Base-by-base conservation (phyloP, 495 filamentous ascomycete genomes). In the Xylaria grammica region DNA sequence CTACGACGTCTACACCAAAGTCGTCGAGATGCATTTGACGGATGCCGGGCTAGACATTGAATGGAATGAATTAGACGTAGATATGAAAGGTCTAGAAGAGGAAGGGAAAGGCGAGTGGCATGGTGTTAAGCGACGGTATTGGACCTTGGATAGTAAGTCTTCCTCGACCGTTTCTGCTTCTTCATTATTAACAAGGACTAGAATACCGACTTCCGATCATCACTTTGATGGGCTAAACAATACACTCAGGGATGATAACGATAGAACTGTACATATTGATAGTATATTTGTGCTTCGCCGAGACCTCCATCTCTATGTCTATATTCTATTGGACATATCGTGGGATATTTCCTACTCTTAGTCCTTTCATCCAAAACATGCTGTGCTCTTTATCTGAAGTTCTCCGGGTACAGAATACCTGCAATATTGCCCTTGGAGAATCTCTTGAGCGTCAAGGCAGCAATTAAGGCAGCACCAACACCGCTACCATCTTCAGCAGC, bases 391-490 rank as follows among this genome's bases (percentile, higher is more conserved):
- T 71, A 79, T 66, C 75, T 74, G 69, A 81, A 86, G 63, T 85
- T 85, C 72, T 90, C 88, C 46, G 86, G 86, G 77, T 95, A 85
- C 66, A 87, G 80, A 68, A 97, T 92, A 69, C 92, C 93, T 34
- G 87, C 89, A 71, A 88, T 65, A 72, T 93, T 92, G 22, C 93
- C 93, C 45, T 86, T 84, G 79, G 89, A 86, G 66, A 93, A 87
- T 27, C 93, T 81, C 85, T 97, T 91, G 75, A 97, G 75, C 17
- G 94, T 98, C 77, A 98, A 78, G 27, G 94, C 94, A 17, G 94
- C 94, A 81, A 98, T 97, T 50, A 97, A 79, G 0, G 94, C 94
- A 59, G 94, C 94, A 59, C 94, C 94, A n/a, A 98, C 94, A 85
- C 94, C 94, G 62, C 87, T 91, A 63, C 94, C 94, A 75, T 98